phyloP scores from a whole-genome alignment of 2,329 filamentous ascomycete genomes.

The Trematosphaeria pertusa region DNA sequence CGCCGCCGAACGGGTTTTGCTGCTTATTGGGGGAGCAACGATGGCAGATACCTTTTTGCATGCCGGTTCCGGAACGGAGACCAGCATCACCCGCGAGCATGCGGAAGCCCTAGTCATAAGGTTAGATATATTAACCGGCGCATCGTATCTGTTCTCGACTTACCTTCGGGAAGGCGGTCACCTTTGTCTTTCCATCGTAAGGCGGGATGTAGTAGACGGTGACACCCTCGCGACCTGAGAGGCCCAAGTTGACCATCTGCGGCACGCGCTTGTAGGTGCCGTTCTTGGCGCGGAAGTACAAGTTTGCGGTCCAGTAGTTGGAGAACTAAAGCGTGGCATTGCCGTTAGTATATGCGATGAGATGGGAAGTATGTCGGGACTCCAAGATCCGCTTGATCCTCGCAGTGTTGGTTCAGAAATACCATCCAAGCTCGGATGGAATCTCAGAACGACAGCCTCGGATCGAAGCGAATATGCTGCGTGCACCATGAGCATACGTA shows the following conservation, averaged over 20 bases:
- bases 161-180: slow-evolving; percentile 37
- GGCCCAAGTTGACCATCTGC: slow-evolving; percentile 36
- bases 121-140: too few relatives aligned
- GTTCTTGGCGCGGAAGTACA: slow-evolving; percentile 36
- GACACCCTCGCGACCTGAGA: slow-evolving; percentile 31
- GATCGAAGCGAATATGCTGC: too few relatives aligned
- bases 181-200: slow-evolving; percentile 43
- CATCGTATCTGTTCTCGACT: too few relatives aligned
- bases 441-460: too few relatives aligned
- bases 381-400: neutral
- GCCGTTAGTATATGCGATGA: too few relatives aligned
- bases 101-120: slow-evolving; percentile 28
- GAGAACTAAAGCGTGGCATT: too few relatives aligned
- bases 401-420: neutral
- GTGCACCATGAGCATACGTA: too few relatives aligned
- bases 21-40: slow-evolving; percentile 54
- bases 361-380: too few relatives aligned
- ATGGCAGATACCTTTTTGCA: slow-evolving; percentile 50
- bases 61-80: slow-evolving; percentile 21
- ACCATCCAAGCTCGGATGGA: too few relatives aligned
- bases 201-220: slow-evolving; percentile 41
- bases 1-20: slow-evolving; percentile 47
- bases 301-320: slow-evolving; percentile 39
- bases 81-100: slow-evolving; percentile 35
- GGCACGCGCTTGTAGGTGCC: slow-evolving; percentile 37